Conservation (phyloP, 441 rosid species). For the Dalechampia spathulata region DNA sequence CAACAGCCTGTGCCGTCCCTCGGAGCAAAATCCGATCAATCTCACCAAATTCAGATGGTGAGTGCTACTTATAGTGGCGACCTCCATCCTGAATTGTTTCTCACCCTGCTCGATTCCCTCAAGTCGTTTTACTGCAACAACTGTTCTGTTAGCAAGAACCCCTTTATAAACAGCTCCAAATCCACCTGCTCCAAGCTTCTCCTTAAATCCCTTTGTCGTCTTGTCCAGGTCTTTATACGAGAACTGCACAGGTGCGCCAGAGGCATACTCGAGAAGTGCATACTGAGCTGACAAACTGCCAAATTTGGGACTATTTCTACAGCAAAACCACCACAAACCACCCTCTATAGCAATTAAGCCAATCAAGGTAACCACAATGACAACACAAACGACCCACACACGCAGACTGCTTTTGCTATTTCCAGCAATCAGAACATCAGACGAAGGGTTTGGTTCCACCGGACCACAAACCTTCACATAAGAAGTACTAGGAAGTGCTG, state of each 20-base stretch:
- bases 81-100: constrained; percentile 70
- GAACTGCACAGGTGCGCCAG: constrained; percentile 72
- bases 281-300: constrained; percentile 46
- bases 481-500: constrained; percentile 55
- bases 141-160: constrained; percentile 40
- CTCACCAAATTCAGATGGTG: constrained; percentile 76
- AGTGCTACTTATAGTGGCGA: constrained; percentile 72
- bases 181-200: constrained; percentile 70
- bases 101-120: constrained; percentile 81
- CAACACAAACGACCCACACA: constrained; percentile 39
- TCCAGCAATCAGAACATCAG: not conserved
- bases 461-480: constrained; percentile 67
- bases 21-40: constrained; percentile 63
- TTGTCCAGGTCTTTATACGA: constrained; percentile 50
- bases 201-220: constrained; percentile 57
- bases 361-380: constrained; percentile 31
- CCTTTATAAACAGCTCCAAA: constrained; percentile 74
- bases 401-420: constrained; percentile 21
- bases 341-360: constrained; percentile 39
- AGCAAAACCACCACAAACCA: constrained; percentile 60
- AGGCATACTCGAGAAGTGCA: constrained; percentile 62
- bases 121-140: constrained; percentile 55
- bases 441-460: constrained; percentile 31
- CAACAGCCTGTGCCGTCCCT: constrained; percentile 65
- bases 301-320: constrained; percentile 38